Base-by-base conservation (phyloP, 1,284 basidiomycete species). In the Thecaphora frezii region DNA sequence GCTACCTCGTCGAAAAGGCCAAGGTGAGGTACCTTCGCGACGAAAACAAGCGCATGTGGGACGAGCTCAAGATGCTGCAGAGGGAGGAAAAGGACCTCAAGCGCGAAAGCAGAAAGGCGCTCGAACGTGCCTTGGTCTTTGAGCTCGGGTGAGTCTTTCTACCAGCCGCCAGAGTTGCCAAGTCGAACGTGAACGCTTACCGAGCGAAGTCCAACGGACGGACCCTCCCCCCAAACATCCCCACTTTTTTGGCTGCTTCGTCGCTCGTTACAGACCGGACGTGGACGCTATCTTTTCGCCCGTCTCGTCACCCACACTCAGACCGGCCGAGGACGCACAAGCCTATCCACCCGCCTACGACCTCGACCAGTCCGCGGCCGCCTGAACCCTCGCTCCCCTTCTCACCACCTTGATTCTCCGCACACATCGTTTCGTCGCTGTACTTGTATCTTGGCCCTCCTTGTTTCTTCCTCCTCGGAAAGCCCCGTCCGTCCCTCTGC, bases 1-100 rank as follows among this genome's bases (percentile, higher is more conserved):
- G 54, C 12, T 78, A 74, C 50, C 54, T 78, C 0, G 56, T 76
- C 13, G 74, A 74, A 28, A 77, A 78, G 45, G 74, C 74, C 14
- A 77, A 76, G 43, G 45, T 70, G 24, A 48, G 58, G 13, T 53
- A 53, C 23, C 46, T 49, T 1, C 51, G 59, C 21, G 42, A 51
- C 9, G 56, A 72, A 24, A 70, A 73, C 39, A 58, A 62, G 4
- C 48, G 57, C 13, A 54, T 69, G 44, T 67, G 54, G 49, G n/a
- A 40, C 2, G 33, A 44, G 7, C 38, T 69, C 2, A 28, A 60
- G 4, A n/a, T 16, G 12, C 49, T 70, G 18, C 48, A 55, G 5
- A 26, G 21, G 0, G 57, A 70, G 38, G 52, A 74, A 26, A 42
- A 42, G 9, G 12, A 36, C 18, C 47, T 66, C 2, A 13, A 43